A percentile compares a stretch with the other conserved stretches of the same genome.
phyloP scores from a whole-genome alignment of 2,329 filamentous ascomycete species.

The Aspergillus glaucus region DNA sequence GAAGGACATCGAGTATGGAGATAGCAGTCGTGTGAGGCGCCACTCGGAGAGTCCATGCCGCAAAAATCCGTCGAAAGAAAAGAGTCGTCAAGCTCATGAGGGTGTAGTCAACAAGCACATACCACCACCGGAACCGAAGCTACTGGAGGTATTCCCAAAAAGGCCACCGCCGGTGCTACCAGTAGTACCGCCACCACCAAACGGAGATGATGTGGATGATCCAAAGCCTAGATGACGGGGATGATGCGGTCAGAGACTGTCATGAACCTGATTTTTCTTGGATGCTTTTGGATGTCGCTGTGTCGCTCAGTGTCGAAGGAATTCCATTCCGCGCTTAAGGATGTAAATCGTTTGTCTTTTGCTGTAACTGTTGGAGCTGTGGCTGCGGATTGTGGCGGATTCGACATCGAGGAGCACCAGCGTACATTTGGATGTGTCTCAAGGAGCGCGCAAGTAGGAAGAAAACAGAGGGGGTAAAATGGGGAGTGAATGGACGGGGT shows the following conservation, averaged over 20 bases:
- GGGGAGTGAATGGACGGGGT: slow-evolving; percentile 6
- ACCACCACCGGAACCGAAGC: slow-evolving; percentile 39
- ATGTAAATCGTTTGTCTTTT: slow-evolving; percentile 5
- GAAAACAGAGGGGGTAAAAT: background rate
- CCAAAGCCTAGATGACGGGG: slow-evolving; percentile 36
- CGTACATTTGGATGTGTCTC: background rate
- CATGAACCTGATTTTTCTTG: slow-evolving; percentile 26
- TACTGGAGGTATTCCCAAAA: slow-evolving; percentile 31
- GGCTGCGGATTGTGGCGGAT: slow-evolving; percentile 12
- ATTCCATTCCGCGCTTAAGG: slow-evolving; percentile 12
- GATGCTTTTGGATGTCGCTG: slow-evolving; percentile 13
- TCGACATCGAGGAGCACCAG: slow-evolving; percentile 26
- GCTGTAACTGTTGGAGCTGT: slow-evolving; percentile 7
- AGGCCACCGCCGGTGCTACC: slow-evolving; percentile 27
- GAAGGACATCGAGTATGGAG: no score
- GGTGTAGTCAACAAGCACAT: slow-evolving; percentile 28
- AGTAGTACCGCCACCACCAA: slow-evolving; percentile 28
- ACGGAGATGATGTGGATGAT: slow-evolving; percentile 29
- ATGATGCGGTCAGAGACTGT: slow-evolving; percentile 35
- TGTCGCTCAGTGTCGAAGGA: slow-evolving; percentile 22
- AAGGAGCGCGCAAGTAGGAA: slow-evolving; percentile 3
- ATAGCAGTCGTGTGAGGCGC: background rate
- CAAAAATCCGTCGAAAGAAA: slow-evolving; percentile 6
- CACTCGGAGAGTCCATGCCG: background rate
- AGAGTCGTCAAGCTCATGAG: slow-evolving; percentile 21